A percentile compares a stretch with the other conserved stretches of the same genome.
These are phyloP conservation scores for Dictyostelium purpureum DNA, from an alignment of 78 protist genomes.

Conservation along the genomic window DNA sequence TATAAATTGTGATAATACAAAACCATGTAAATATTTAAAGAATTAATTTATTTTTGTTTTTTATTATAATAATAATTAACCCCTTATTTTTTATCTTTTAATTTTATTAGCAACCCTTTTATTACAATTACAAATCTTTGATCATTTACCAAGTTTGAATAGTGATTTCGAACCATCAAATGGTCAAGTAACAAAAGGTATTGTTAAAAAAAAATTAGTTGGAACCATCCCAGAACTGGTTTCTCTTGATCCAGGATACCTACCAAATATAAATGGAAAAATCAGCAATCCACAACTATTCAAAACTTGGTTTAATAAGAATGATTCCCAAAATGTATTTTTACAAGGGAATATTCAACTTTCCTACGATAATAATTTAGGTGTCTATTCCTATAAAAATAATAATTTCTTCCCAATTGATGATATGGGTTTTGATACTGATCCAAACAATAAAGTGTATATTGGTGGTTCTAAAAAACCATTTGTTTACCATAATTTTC, in stretches of 20 bases:
- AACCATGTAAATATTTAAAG: not conserved
- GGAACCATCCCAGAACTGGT: not conserved
- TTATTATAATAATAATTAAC: too few species aligned
- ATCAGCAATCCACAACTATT: not conserved
- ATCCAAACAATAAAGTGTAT: not conserved
- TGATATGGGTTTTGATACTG: slow-evolving; percentile 46
- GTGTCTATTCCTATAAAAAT: not conserved
- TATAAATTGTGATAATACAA: not conserved
- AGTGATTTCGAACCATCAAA: slow-evolving; percentile 38
- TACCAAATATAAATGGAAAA: not conserved
- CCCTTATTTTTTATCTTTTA: too few species aligned
- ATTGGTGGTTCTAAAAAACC: slow-evolving; percentile 32
- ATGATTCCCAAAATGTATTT: not conserved
- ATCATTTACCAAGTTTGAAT: slow-evolving; percentile 55
- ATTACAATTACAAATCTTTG: slow-evolving; percentile 9
- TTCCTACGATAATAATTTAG: not conserved
- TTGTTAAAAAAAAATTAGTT: not conserved
- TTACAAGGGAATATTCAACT: not conserved
- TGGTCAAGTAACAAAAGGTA: slow-evolving; percentile 23
- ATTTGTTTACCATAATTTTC: slow-evolving; percentile 26
- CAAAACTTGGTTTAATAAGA: not conserved
- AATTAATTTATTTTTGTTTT: too few species aligned
- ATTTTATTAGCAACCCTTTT: not conserved
- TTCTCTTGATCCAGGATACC: not conserved
- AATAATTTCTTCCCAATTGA: slow-evolving; percentile 72